Conservation (phyloP, 2,329 filamentous ascomycete genomes). For the Fusarium papillatum region DNA sequence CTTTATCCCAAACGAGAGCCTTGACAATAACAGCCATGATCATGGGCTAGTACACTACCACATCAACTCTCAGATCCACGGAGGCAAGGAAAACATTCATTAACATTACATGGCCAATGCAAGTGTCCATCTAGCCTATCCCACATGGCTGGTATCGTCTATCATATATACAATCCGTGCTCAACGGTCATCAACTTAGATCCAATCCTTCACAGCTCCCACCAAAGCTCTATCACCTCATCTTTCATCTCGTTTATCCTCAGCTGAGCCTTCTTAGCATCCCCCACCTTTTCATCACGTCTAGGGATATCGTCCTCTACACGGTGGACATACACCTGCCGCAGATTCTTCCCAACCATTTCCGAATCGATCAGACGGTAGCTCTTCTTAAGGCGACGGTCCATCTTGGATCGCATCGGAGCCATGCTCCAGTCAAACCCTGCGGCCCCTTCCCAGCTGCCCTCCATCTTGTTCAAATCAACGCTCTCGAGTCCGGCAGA, state of each 20-base stretch:
- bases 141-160: slow-evolving; percentile 39
- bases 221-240: slow-evolving; percentile 64
- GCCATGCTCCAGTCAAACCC: slow-evolving; percentile 68
- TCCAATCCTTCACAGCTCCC: slow-evolving; percentile 48
- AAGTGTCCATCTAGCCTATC: slow-evolving; percentile 32
- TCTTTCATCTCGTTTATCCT: slow-evolving; percentile 49
- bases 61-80: slow-evolving; percentile 17
- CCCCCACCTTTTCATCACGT: slow-evolving; percentile 50
- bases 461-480: slow-evolving; percentile 63
- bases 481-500: slow-evolving; percentile 52
- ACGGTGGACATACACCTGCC: slow-evolving; percentile 68
- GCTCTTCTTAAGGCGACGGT: slow-evolving; percentile 62
- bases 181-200: slow-evolving; percentile 7
- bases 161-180: slow-evolving; percentile 36
- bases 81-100: slow-evolving; percentile 38
- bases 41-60: neutral
- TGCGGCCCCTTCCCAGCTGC: slow-evolving; percentile 64
- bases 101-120: slow-evolving; percentile 40
- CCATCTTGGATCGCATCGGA: slow-evolving; percentile 58
- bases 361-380: slow-evolving; percentile 62
- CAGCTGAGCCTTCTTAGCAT: slow-evolving; percentile 10
- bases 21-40: neutral
- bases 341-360: slow-evolving; percentile 57
- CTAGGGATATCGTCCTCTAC: slow-evolving; percentile 49
- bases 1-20: neutral